These are phyloP conservation scores for Chaetomiaceae sp. DNA, from an alignment of 2,329 filamentous ascomycete genomes.

Conservation along the genomic window DNA sequence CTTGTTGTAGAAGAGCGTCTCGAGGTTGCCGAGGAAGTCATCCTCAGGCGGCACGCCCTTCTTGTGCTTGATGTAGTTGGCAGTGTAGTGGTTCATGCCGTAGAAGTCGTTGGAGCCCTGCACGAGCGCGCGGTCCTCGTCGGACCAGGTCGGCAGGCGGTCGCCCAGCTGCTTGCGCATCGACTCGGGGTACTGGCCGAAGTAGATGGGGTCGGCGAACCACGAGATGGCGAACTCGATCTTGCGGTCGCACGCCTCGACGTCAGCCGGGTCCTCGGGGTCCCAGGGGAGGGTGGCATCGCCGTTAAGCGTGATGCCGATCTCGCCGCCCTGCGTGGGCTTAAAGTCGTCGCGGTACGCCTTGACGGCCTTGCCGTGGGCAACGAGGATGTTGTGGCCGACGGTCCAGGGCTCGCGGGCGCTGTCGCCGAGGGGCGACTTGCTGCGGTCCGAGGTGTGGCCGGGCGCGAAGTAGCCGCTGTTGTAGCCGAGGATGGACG, in stretches of 20 bases:
- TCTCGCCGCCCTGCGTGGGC: constrained; percentile 63
- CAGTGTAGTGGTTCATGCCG: constrained; percentile 91
- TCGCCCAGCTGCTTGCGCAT: constrained; percentile 78
- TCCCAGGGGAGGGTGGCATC: constrained; percentile 84
- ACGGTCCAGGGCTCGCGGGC: constrained; percentile 76
- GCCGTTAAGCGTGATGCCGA: constrained; percentile 84
- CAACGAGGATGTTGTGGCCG: constrained; percentile 74
- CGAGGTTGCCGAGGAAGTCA: constrained; percentile 72
- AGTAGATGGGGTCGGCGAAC: constrained; percentile 86
- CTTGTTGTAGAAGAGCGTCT: constrained; percentile 67
- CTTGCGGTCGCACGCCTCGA: constrained; percentile 73
- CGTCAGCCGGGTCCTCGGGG: constrained; percentile 65
- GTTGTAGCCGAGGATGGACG: constrained; percentile 73
- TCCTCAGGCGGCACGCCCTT: constrained; percentile 54
- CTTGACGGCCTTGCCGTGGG: constrained; percentile 76
- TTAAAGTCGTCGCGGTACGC: constrained; percentile 81
- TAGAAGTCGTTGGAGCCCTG: constrained; percentile 90
- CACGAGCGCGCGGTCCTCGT: constrained; percentile 68
- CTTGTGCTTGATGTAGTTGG: constrained; percentile 77
- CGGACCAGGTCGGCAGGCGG: constrained; percentile 68
- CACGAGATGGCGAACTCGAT: constrained; percentile 83
- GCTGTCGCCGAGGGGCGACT: constrained; percentile 67
- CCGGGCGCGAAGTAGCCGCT: constrained; percentile 76
- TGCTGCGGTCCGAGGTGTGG: constrained; percentile 69
- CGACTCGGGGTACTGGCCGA: constrained; percentile 75